phyloP scores from a whole-genome alignment of 495 filamentous ascomycete genomes.

The Penicillium soppii region DNA sequence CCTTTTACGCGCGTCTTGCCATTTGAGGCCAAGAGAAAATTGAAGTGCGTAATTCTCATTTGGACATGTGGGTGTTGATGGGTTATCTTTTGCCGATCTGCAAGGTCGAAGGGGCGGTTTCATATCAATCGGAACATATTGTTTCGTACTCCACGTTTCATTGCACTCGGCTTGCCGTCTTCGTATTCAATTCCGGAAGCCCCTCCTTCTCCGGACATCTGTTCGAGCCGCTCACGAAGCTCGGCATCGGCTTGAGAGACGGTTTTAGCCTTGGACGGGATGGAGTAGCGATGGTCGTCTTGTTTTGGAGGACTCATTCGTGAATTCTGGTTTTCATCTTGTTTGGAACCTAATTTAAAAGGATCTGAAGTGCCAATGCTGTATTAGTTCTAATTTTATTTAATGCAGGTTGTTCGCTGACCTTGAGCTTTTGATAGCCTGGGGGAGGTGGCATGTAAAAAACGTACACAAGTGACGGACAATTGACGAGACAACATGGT shows the following conservation, averaged over 20 bases:
- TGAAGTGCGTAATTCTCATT: neutral
- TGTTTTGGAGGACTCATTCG: conserved; percentile 1
- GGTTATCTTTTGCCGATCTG: conserved; percentile 1
- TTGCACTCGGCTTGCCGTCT: conserved; percentile 68
- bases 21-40: neutral
- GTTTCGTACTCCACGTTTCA: conserved; percentile 75
- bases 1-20: neutral
- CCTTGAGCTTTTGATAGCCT: conserved; percentile 7
- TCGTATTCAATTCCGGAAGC: conserved; percentile 77
- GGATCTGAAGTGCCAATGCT: neutral
- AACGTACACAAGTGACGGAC: neutral
- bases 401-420: neutral
- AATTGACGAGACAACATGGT: neutral
- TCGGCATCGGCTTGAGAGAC: conserved; percentile 67
- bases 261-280: conserved; percentile 40
- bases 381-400: neutral
- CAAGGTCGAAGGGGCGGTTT: conserved; percentile 4
- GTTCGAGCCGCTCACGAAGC: conserved; percentile 62
- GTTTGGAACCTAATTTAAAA: neutral
- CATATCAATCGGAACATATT: conserved; percentile 77
- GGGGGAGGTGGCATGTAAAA: conserved; percentile 6
- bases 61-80: conserved; percentile 4
- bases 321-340: neutral
- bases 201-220: conserved; percentile 72
- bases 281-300: conserved; percentile 2